Evolutionary conservation across 2,329 filamentous ascomycete genomes (phyloP), one percentile per base, ranked within the genome.

Genomic region (Fusarium nelsonii): DNA sequence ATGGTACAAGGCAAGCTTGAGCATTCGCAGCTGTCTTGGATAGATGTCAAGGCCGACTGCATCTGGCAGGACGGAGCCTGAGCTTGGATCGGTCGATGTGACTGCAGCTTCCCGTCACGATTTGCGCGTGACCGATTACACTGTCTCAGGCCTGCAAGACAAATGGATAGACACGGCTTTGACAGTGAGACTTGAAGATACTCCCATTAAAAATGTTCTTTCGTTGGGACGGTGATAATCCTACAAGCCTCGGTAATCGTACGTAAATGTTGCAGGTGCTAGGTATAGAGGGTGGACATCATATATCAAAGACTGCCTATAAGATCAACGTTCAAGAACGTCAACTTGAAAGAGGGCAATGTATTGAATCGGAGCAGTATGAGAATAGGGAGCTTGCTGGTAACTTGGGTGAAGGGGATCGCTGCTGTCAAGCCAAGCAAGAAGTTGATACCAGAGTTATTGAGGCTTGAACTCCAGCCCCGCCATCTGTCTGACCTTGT

Each of bases 41-140:
- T 36, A 12, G 23, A 43, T 33, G 44, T 48, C 40, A 58, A 62
- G 65, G 65, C 52, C 43, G 28, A 43, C 52, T 69, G 52, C 61
- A 69, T 69, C 44, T 69, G 18, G 56, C 44, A 66, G 45, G 30
- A 51, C 53, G 15, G 53, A 55, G 43, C 23, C 46, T 16, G 26
- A 26, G 30, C 12, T 40, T 28, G 33, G 18, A 64, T 59, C 60
- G 20, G 48, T 60, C 26, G 23, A 61, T 69, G 53, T 50, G 50
- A 71, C 68, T 71, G 63, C 55, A 62, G 55, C 55, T 56, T 61
- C 36, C 63, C 58, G 59, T 55, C 37, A 30, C 39, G 48, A 58
- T 64, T 32, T 16, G 28, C 36, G 46, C 60, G 53, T 65, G 61
- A 65, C 36, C 36, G 26, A 16, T 34, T 10, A 28, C 30, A 15